Conservation (phyloP, 1,284 basidiomycete species). For the Blastosporella zonata region DNA sequence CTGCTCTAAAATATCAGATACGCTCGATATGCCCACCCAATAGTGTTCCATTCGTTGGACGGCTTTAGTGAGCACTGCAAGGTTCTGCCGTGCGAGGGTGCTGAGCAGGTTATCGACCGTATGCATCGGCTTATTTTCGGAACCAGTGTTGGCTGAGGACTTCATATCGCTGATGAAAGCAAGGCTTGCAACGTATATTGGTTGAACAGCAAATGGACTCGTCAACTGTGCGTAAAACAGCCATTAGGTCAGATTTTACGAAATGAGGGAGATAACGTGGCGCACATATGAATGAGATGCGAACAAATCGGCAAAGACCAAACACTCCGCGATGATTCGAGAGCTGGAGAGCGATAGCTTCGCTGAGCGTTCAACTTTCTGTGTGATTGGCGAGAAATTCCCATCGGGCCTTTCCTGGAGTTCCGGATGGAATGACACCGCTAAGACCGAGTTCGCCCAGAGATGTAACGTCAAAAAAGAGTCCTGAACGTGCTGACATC, state of each 20-base stretch:
- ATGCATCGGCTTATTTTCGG: constrained; percentile 13
- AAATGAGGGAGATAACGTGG: not conserved
- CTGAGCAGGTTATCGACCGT: constrained; percentile 14
- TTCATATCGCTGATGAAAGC: constrained; percentile 17
- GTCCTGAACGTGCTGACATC: constrained; percentile 4
- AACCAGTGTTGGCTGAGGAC: constrained; percentile 1
- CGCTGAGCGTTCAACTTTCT: constrained; percentile 13
- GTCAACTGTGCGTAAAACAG: constrained; percentile 6
- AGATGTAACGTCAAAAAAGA: constrained; percentile 16
- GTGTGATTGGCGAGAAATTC: constrained; percentile 9
- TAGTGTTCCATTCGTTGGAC: constrained; percentile 18
- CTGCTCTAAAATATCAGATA: constrained; percentile 13
- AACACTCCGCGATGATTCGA: constrained; percentile 13
- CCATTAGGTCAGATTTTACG: not conserved
- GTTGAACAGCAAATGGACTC: constrained; percentile 16
- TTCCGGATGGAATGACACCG: constrained; percentile 16
- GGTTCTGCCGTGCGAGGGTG: constrained; percentile 15
- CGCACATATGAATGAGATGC: constrained; percentile 18
- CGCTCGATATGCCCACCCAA: constrained; percentile 15
- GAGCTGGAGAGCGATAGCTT: constrained; percentile 16
- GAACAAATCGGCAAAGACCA: constrained; percentile 16
- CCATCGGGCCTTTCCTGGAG: constrained; percentile 10
- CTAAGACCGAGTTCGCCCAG: constrained; percentile 15
- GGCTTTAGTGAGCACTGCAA: constrained; percentile 16
- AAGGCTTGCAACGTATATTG: constrained; percentile 15